Evolutionary conservation across 768 basidiomycete genomes (phyloP).

Genomic region (Termitomyces sp.): DNA sequence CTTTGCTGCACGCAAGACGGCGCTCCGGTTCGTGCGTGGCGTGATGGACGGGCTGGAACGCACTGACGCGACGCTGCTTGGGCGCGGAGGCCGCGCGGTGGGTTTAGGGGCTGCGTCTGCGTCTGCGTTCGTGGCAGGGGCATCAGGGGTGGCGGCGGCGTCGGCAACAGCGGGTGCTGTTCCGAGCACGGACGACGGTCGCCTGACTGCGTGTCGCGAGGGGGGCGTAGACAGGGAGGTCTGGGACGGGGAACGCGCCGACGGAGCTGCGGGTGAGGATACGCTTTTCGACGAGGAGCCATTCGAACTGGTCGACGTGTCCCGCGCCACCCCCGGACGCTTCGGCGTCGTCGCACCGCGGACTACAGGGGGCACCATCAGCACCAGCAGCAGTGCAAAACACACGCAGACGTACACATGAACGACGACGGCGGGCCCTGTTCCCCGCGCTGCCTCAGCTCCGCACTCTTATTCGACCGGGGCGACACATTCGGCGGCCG

Average conservation of each 20-base stretch:
- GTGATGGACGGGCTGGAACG: conserved; percentile 49
- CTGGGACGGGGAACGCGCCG: conserved; percentile 17
- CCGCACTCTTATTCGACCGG: conserved; percentile 75
- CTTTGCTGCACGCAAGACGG: conserved; percentile 65
- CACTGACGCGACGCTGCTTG: conserved; percentile 40
- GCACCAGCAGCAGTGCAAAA: background rate
- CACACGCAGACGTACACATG: conserved; percentile 48
- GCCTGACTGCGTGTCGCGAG: conserved; percentile 9
- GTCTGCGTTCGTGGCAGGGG: background rate
- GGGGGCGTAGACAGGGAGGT: conserved; percentile 24
- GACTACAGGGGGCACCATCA: conserved; percentile 31
- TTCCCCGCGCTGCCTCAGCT: conserved; percentile 58
- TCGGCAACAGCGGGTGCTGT: conserved; percentile 29
- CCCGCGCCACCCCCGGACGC: conserved; percentile 37
- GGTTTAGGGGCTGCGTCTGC: conserved; percentile 1
- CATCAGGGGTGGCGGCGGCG: background rate
- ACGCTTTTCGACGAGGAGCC: conserved; percentile 7
- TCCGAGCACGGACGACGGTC: conserved; percentile 16
- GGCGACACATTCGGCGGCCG: conserved; percentile 64
- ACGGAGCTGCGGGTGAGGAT: background rate
- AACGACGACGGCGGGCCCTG: conserved; percentile 60
- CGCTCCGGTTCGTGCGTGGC: conserved; percentile 73
- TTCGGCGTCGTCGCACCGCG: conserved; percentile 37
- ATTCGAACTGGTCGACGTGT: conserved; percentile 33
- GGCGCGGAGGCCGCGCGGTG: conserved; percentile 34